Percentiles rank a stretch among this genome's conserved stretches.
Evolutionary conservation across 2,329 filamentous ascomycete genomes (phyloP).

Genomic region (Apiospora kogelbergensis): DNA sequence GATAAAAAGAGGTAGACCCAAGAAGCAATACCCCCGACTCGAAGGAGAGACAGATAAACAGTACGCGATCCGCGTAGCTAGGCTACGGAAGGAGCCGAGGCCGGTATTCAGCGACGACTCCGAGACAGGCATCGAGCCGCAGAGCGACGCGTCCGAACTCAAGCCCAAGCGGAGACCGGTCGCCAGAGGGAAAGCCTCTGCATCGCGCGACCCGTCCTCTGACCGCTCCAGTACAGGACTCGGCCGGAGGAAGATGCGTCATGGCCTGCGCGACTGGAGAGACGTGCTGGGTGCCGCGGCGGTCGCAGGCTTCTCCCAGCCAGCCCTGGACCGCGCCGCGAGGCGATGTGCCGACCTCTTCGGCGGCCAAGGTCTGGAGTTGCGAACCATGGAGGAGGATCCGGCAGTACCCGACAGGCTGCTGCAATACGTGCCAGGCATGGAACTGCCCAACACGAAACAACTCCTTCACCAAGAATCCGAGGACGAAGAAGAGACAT

Average conservation of each 20-base stretch:
- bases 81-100: constrained; percentile 35
- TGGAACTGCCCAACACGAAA: constrained; percentile 11
- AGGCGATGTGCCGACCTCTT: constrained; percentile 77
- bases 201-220: constrained; percentile 1
- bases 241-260: constrained; percentile 18
- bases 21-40: constrained; percentile 37
- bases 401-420: constrained; percentile 15
- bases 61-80: constrained; percentile 48
- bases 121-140: background rate
- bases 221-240: background rate
- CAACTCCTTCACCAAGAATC: constrained; percentile 13
- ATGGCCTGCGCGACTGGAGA: constrained; percentile 71
- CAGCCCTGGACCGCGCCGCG: constrained; percentile 67
- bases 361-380: constrained; percentile 65
- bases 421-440: constrained; percentile 30
- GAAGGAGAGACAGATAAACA: constrained; percentile 47
- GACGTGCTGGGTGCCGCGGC: constrained; percentile 80
- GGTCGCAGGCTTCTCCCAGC: constrained; percentile 66
- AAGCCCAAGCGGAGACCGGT: background rate
- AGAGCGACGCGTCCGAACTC: constrained; percentile 1
- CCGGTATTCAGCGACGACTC: constrained; percentile 17
- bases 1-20: constrained; percentile 39
- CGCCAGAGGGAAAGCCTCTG: background rate
- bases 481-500: constrained; percentile 13
- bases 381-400: constrained; percentile 49